A percentile compares a stretch with the other conserved stretches of the same genome.
These are phyloP conservation scores for Rosa hybrid DNA, from an alignment of 331 rosid genomes.

Conservation along the genomic window DNA sequence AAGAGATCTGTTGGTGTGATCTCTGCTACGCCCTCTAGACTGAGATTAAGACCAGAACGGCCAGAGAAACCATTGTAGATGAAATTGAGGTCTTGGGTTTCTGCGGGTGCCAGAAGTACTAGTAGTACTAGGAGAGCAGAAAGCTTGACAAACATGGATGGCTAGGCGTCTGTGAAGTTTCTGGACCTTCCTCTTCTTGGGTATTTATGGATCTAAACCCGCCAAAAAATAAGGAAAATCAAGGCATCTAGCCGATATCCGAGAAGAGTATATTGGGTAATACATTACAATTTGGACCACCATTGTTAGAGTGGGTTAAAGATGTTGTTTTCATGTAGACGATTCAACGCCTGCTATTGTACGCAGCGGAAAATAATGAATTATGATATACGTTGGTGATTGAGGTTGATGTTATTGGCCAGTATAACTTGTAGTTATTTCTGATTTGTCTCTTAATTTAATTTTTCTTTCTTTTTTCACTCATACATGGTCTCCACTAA, in stretches of 20 bases:
- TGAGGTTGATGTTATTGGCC: too few species aligned
- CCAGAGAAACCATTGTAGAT: conserved; percentile 29
- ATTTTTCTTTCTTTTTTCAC: too few species aligned
- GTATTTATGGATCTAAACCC: background rate
- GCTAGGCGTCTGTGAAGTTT: background rate
- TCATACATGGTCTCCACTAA: too few species aligned
- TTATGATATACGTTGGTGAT: too few species aligned
- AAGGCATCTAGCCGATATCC: background rate
- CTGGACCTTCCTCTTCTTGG: background rate
- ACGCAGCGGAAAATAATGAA: too few species aligned
- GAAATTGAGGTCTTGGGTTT: conserved; percentile 30
- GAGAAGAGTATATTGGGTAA: background rate
- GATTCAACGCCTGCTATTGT: background rate
- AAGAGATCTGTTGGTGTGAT: conserved; percentile 32
- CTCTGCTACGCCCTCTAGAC: conserved; percentile 37
- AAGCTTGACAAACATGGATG: conserved; percentile 23
- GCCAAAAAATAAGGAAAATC: background rate
- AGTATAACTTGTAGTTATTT: too few species aligned
- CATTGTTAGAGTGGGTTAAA: background rate
- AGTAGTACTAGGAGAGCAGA: background rate
- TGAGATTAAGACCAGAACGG: conserved; percentile 3
- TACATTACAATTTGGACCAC: background rate
- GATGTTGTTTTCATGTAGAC: background rate
- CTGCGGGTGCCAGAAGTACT: background rate
- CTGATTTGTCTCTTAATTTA: too few species aligned